Percentiles rank a stretch among this genome's conserved stretches.
phyloP scores from a whole-genome alignment of 148 eudicot species.

The Silene uniflora region DNA sequence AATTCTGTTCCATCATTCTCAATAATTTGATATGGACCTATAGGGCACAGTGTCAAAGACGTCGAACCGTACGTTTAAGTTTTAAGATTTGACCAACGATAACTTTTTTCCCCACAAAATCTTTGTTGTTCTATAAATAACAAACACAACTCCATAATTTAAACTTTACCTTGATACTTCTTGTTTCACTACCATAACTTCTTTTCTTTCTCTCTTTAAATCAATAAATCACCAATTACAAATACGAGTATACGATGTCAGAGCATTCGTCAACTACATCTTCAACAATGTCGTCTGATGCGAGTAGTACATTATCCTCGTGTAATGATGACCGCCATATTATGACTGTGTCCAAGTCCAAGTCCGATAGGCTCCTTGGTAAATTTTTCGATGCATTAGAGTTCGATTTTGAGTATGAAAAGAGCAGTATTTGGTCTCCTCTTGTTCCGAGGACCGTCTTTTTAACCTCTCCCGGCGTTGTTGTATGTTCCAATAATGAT shows the following conservation, averaged over 20 bases:
- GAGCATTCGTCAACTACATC: not conserved
- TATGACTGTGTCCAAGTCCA: conserved; percentile 37
- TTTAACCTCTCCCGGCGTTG: conserved; percentile 36
- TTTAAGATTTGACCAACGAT: no score
- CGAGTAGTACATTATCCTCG: not conserved
- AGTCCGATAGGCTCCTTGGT: conserved; percentile 52
- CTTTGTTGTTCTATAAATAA: not conserved
- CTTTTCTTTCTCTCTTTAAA: no score
- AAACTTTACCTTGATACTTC: not conserved
- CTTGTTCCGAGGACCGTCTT: conserved; percentile 37
- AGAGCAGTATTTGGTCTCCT: conserved; percentile 62
- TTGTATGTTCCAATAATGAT: conserved; percentile 23
- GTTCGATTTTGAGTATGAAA: conserved; percentile 48
- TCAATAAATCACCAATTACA: not conserved
- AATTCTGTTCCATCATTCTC: no score
- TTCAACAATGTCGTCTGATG: not conserved
- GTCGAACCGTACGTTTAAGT: no score
- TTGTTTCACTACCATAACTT: not conserved
- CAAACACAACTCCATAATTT: not conserved
- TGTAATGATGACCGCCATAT: conserved; percentile 19
- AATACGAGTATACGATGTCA: not conserved
- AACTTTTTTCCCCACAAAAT: not conserved
- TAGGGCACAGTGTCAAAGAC: no score
- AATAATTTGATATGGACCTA: no score
- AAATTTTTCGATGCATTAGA: conserved; percentile 63